phyloP scores from a whole-genome alignment of 2,329 filamentous ascomycete genomes.

The Byssoonygena ceratinophila region DNA sequence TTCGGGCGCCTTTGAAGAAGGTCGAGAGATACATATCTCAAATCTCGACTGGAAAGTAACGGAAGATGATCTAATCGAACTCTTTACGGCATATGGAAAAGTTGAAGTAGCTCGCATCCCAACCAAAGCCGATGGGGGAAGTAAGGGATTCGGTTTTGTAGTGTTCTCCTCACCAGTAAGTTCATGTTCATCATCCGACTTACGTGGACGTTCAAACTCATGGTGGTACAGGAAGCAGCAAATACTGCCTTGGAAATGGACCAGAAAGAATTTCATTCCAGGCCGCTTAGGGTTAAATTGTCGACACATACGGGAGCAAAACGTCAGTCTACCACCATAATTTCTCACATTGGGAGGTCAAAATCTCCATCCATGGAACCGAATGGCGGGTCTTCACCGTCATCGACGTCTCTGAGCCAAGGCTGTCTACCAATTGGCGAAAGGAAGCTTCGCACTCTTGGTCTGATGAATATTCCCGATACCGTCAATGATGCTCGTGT shows the following conservation, averaged over 20 bases:
- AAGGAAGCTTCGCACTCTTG: conserved; percentile 58
- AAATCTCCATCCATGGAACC: conserved; percentile 30
- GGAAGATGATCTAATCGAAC: conserved; percentile 57
- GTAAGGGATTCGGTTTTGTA: conserved; percentile 70
- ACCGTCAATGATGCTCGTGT: conserved; percentile 85
- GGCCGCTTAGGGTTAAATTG: conserved; percentile 56
- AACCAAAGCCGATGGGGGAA: conserved; percentile 54
- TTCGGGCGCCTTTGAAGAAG: conserved; percentile 71
- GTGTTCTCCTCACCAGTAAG: conserved; percentile 56
- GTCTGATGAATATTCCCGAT: conserved; percentile 76
- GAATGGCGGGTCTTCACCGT: conserved; percentile 22
- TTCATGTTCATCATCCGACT: neutral
- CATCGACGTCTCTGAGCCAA: conserved; percentile 35
- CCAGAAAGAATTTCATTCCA: conserved; percentile 57
- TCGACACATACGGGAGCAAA: conserved; percentile 37
- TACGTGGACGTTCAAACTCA: neutral
- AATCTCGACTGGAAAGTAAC: conserved; percentile 53
- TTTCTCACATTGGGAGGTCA: conserved; percentile 31
- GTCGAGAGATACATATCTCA: conserved; percentile 70
- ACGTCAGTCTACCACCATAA: conserved; percentile 36
- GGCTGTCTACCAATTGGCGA: conserved; percentile 35
- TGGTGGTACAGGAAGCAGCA: conserved; percentile 46
- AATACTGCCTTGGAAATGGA: conserved; percentile 58
- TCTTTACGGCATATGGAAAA: conserved; percentile 65
- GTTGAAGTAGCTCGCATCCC: conserved; percentile 64